These are phyloP conservation scores for Ogataea thermomethanolica DNA, from an alignment of 805 yeast genomes.

Conservation along the genomic window DNA sequence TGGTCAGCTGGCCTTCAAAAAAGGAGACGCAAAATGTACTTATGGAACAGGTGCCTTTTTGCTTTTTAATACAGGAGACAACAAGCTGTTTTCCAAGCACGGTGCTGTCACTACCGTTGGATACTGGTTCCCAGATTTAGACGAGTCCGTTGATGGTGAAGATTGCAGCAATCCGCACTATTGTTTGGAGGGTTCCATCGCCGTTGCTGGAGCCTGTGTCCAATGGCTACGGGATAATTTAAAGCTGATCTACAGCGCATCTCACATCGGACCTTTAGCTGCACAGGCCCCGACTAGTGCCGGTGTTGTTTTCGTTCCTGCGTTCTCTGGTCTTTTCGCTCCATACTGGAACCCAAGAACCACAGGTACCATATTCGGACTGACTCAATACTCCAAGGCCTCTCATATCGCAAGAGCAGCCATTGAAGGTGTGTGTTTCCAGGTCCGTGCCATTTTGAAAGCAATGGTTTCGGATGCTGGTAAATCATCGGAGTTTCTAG, in stretches of 20 bases:
- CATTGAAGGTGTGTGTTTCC: conserved; percentile 91
- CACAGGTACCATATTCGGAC: conserved; percentile 88
- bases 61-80: conserved; percentile 78
- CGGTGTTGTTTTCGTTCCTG: conserved; percentile 93
- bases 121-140: conserved; percentile 77
- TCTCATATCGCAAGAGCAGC: conserved; percentile 94
- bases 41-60: conserved; percentile 96
- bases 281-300: conserved; percentile 76
- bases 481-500: conserved; percentile 54
- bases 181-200: conserved; percentile 93
- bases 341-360: conserved; percentile 96
- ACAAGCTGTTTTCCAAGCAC: conserved; percentile 65
- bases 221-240: conserved; percentile 93
- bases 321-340: conserved; percentile 89
- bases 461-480: conserved; percentile 83
- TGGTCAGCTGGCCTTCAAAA: conserved; percentile 81
- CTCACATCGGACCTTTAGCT: conserved; percentile 89
- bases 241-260: conserved; percentile 73
- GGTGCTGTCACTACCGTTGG: conserved; percentile 90
- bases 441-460: conserved; percentile 82
- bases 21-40: conserved; percentile 90
- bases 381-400: conserved; percentile 89
- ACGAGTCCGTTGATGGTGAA: conserved; percentile 36
- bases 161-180: conserved; percentile 60
- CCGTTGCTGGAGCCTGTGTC: conserved; percentile 92